These are phyloP conservation scores for Chamaecrista fasciculata DNA, from an alignment of 306 rosid genomes.

Conservation along the genomic window DNA sequence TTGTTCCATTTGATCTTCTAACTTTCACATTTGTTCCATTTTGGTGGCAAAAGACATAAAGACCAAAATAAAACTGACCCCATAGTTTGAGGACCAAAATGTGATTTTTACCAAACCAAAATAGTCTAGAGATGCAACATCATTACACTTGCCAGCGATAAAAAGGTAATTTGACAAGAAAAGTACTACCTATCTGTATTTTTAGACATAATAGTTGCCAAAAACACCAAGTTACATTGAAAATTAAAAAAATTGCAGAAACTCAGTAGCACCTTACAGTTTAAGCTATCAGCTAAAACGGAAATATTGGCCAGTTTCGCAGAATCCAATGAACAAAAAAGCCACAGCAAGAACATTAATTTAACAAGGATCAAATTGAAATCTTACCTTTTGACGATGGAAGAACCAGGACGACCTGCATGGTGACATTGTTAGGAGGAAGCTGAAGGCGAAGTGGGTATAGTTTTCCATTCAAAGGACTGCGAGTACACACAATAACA, in stretches of 20 bases:
- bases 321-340: neutral
- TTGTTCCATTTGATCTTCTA: too few relatives aligned
- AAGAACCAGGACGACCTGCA: constrained; percentile 72
- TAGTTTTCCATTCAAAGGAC: constrained; percentile 78
- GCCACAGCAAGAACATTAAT: neutral
- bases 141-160: neutral
- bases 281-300: neutral
- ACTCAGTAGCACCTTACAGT: neutral
- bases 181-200: neutral
- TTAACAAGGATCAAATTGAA: neutral
- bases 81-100: too few relatives aligned
- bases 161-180: neutral
- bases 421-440: constrained; percentile 82
- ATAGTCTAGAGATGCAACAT: neutral
- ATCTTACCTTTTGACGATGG: constrained; percentile 62
- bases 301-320: neutral
- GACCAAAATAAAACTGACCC: too few relatives aligned
- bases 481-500: constrained; percentile 65
- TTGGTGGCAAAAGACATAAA: too few relatives aligned
- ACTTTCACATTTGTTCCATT: too few relatives aligned
- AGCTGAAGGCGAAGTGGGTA: constrained; percentile 93
- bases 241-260: neutral
- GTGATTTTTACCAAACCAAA: too few relatives aligned
- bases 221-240: neutral
- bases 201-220: neutral